Evolutionary conservation across 2,329 filamentous ascomycete genomes (phyloP).

Genomic region (Laburnicola sp.): DNA sequence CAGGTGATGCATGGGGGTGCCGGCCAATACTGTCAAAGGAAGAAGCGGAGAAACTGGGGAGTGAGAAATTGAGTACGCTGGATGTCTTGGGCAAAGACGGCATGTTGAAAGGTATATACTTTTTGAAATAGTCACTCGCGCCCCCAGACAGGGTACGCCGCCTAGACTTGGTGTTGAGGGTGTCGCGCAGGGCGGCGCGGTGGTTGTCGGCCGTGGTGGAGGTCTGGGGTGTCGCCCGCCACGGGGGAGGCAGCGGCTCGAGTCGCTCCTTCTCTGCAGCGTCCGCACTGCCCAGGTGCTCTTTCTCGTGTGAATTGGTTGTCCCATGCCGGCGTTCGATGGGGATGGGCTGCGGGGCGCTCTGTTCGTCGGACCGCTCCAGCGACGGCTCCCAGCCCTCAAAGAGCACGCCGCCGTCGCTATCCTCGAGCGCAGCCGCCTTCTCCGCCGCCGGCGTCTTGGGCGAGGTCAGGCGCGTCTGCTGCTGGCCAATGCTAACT

Average conservation of each 20-base stretch:
- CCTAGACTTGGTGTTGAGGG: slow-evolving; percentile 39
- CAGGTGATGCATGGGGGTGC: slow-evolving; percentile 12
- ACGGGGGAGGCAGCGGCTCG: slow-evolving; percentile 50
- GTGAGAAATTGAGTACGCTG: slow-evolving; percentile 41
- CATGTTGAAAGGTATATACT: slow-evolving; percentile 44
- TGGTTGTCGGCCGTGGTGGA: slow-evolving; percentile 43
- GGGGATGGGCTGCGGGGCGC: slow-evolving; percentile 4
- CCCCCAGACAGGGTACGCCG: slow-evolving; percentile 47
- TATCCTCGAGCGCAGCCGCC: slow-evolving; percentile 57
- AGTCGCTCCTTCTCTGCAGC: slow-evolving; percentile 14
- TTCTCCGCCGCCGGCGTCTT: slow-evolving; percentile 63
- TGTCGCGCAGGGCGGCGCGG: slow-evolving; percentile 44
- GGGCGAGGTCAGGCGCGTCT: slow-evolving; percentile 60
- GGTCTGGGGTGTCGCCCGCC: slow-evolving; percentile 46
- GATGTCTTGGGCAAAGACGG: slow-evolving; percentile 43
- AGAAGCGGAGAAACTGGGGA: slow-evolving; percentile 38
- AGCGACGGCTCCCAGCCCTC: slow-evolving; percentile 43
- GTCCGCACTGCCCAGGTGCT: background rate
- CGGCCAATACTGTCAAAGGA: slow-evolving; percentile 29
- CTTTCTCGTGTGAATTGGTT: background rate
- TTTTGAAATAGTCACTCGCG: slow-evolving; percentile 40
- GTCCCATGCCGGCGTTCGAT: slow-evolving; percentile 1
- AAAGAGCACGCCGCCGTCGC: slow-evolving; percentile 53
- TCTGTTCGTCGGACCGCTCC: slow-evolving; percentile 26
- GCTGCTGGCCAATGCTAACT: slow-evolving; percentile 61